These are phyloP conservation scores for Candida fluviatilis DNA, from an alignment of 805 yeast species.

Conservation along the genomic window DNA sequence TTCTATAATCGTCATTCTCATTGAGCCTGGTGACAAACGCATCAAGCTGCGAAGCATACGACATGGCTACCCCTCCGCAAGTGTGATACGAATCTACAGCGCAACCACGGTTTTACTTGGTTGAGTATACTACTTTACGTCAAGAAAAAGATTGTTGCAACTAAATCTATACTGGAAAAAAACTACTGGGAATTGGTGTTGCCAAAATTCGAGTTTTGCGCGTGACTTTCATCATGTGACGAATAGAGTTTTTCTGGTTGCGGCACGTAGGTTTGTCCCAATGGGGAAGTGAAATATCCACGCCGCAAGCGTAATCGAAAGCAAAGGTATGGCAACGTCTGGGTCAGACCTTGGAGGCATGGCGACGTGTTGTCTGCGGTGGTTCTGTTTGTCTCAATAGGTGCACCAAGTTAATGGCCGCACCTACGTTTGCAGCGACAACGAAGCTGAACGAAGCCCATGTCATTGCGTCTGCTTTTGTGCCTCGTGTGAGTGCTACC, in stretches of 20 bases:
- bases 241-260: neutral
- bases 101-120: neutral
- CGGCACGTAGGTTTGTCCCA: too few relatives aligned
- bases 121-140: neutral
- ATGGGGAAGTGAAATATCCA: too few relatives aligned
- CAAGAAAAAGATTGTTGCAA: neutral
- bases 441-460: constrained; percentile 58
- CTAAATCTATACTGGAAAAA: neutral
- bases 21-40: constrained; percentile 63
- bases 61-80: constrained; percentile 28
- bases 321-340: neutral
- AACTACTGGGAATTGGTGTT: constrained; percentile 6
- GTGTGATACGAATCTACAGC: too few relatives aligned
- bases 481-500: constrained; percentile 42
- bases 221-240: constrained; percentile 13
- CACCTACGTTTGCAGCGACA: constrained; percentile 34
- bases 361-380: neutral
- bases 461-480: constrained; percentile 51
- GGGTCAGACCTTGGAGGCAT: neutral
- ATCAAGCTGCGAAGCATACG: constrained; percentile 56
- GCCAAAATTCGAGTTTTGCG: constrained; percentile 8
- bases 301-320: too few relatives aligned
- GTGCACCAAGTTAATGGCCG: constrained; percentile 7
- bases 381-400: neutral
- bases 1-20: constrained; percentile 50